Percentiles rank a stretch among this genome's conserved stretches.
These are phyloP conservation scores for Moesziomyces sp. DNA, from an alignment of 1,284 basidiomycete genomes.

Conservation along the genomic window DNA sequence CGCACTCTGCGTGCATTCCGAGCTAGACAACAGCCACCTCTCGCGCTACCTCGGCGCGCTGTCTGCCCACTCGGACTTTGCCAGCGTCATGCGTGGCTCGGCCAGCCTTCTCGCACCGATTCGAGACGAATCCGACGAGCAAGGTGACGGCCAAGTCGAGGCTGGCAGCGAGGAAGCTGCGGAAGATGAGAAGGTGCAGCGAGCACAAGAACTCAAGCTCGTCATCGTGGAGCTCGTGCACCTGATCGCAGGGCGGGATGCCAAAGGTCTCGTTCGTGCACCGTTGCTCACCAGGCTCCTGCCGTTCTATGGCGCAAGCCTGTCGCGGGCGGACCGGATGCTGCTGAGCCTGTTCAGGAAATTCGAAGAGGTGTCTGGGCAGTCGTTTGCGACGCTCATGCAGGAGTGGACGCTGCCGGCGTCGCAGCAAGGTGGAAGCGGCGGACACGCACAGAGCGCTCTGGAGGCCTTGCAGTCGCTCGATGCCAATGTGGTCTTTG, in stretches of 20 bases:
- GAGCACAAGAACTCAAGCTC: slow-evolving; percentile 18
- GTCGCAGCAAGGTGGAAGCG: slow-evolving; percentile 5
- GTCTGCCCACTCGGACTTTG: slow-evolving; percentile 47
- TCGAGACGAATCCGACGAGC: background rate
- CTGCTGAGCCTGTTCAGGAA: slow-evolving; percentile 80
- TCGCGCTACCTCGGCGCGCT: slow-evolving; percentile 49
- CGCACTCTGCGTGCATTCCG: slow-evolving; percentile 65
- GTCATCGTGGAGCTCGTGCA: slow-evolving; percentile 73
- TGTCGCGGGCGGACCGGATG: slow-evolving; percentile 75
- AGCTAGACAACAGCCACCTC: slow-evolving; percentile 20
- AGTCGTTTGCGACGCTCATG: slow-evolving; percentile 70
- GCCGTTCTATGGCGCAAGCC: slow-evolving; percentile 78
- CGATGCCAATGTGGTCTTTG: slow-evolving; percentile 77
- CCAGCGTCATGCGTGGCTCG: slow-evolving; percentile 23
- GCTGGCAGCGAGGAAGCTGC: slow-evolving; percentile 63
- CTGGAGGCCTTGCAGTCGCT: slow-evolving; percentile 78
- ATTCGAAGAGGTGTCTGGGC: slow-evolving; percentile 79
- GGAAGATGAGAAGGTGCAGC: slow-evolving; percentile 2
- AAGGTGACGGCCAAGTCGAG: background rate
- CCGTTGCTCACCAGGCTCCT: slow-evolving; percentile 82
- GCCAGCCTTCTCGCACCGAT: slow-evolving; percentile 59
- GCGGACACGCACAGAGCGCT: slow-evolving; percentile 2
- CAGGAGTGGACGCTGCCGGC: slow-evolving; percentile 35
- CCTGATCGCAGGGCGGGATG: slow-evolving; percentile 78
- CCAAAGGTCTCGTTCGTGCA: slow-evolving; percentile 82